phyloP scores from a whole-genome alignment of 202 grass and related monocot genomes.

The Panicum hallii region DNA sequence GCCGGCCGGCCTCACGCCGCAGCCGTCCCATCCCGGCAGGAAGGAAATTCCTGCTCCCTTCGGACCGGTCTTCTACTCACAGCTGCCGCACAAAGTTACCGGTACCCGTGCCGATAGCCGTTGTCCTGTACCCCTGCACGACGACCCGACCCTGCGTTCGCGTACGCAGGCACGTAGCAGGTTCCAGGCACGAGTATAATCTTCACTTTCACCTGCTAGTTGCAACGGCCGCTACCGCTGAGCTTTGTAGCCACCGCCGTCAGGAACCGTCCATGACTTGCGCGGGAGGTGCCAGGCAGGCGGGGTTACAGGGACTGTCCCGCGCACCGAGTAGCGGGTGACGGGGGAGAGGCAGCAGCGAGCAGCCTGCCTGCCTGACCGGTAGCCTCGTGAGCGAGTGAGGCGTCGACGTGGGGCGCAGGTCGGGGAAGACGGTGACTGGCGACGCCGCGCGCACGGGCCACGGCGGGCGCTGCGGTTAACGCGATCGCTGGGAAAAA shows the following conservation, averaged over 20 bases:
- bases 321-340: not conserved
- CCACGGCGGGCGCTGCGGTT: not conserved
- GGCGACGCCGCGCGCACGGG: not conserved
- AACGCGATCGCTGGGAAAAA: not conserved
- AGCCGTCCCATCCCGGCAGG: not conserved
- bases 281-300: not conserved
- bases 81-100: not conserved
- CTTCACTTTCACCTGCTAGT: not conserved
- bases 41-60: slow-evolving; percentile 25
- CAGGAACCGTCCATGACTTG: not conserved
- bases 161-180: not conserved
- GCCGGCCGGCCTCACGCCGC: slow-evolving; percentile 21
- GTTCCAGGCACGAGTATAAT: not conserved
- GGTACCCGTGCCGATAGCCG: not conserved
- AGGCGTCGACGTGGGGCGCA: no score
- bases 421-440: no score
- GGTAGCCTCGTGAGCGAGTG: no score
- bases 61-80: slow-evolving; percentile 22
- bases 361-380: no score
- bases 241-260: slow-evolving; percentile 12
- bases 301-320: not conserved
- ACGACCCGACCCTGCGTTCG: no score
- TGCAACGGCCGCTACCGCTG: not conserved
- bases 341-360: no score
- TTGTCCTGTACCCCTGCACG: not conserved